These are phyloP conservation scores for Pseudogymnoascus destructans DNA, from an alignment of 2,329 filamentous ascomycete species.

Conservation along the genomic window DNA sequence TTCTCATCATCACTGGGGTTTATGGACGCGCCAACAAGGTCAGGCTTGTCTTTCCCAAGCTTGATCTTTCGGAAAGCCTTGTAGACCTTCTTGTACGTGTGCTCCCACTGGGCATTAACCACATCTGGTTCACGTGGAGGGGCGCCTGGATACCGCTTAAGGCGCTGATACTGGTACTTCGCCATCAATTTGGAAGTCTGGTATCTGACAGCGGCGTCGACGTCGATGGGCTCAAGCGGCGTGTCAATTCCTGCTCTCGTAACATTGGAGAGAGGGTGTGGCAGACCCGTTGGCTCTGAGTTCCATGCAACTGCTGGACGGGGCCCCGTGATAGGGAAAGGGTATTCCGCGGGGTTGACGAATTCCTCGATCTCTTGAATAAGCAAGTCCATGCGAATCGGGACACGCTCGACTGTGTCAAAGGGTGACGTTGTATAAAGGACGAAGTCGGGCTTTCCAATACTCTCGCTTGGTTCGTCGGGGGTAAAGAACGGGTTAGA, in stretches of 20 bases:
- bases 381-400: background rate
- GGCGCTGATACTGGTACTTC: background rate
- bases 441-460: background rate
- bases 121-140: background rate
- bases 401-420: background rate
- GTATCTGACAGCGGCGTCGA: background rate
- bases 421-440: background rate
- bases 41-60: background rate
- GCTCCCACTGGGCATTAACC: background rate
- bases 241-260: background rate
- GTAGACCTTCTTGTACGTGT: background rate
- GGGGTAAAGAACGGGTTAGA: background rate
- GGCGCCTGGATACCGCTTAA: background rate
- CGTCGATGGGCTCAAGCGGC: background rate
- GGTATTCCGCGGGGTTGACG: background rate
- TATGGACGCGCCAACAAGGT: background rate
- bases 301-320: background rate
- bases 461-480: background rate
- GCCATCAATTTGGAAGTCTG: background rate
- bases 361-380: background rate
- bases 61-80: background rate
- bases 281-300: background rate
- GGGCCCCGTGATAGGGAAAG: background rate
- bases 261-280: background rate
- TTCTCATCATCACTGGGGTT: conserved; percentile 1